phyloP scores from a whole-genome alignment of 305 asterid genomes.

The Fraxinus platypoda region DNA sequence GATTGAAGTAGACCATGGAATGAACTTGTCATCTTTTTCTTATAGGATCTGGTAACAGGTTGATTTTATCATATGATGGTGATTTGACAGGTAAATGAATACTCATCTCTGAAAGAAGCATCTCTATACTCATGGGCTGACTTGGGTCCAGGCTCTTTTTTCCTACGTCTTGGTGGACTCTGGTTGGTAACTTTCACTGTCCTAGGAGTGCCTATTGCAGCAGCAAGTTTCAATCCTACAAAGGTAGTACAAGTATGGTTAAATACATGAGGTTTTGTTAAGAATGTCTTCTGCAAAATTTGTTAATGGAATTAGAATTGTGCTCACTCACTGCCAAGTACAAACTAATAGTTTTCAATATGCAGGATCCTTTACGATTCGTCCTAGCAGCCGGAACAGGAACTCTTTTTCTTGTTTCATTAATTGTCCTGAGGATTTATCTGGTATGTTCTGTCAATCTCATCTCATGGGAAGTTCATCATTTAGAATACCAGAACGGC shows the following conservation, averaged over 20 bases:
- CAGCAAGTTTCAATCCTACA: conserved; percentile 84
- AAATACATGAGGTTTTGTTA: neutral
- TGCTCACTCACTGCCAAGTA: neutral
- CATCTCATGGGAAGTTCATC: neutral
- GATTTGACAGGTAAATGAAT: conserved; percentile 66
- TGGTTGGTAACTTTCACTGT: conserved; percentile 80
- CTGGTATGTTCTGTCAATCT: conserved; percentile 48
- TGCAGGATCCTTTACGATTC: conserved; percentile 80
- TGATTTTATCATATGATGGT: neutral
- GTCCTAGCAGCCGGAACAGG: conserved; percentile 76
- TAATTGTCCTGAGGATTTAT: conserved; percentile 80
- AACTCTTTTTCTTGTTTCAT: conserved; percentile 72
- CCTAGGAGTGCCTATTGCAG: conserved; percentile 84
- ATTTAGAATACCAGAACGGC: neutral
- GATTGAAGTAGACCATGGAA: neutral
- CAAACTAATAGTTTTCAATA: conserved; percentile 15
- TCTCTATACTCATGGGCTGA: conserved; percentile 70
- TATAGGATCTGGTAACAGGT: neutral
- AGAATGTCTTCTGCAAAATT: neutral
- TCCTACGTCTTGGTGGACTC: conserved; percentile 76
- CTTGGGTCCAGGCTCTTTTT: conserved; percentile 64
- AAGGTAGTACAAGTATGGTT: conserved; percentile 34
- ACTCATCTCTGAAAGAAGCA: conserved; percentile 69
- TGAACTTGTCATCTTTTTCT: neutral
- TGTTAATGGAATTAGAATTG: neutral